A percentile compares a stretch with the other conserved stretches of the same genome.
phyloP scores from a whole-genome alignment of 2,329 filamentous ascomycete genomes.

The Cryphonectria carpinicola region DNA sequence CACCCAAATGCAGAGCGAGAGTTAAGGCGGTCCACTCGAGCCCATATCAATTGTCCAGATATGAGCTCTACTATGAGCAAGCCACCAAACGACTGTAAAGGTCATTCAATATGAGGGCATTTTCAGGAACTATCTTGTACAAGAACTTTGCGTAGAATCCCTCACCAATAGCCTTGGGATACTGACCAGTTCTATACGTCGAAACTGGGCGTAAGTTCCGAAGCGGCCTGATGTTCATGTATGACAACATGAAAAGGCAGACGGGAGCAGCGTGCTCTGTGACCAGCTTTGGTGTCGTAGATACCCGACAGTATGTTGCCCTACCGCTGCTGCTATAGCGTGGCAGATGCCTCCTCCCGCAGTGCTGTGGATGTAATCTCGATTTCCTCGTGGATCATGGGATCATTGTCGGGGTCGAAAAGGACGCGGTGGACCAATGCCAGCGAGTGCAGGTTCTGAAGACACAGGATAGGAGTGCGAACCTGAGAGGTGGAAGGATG shows the following conservation, averaged over 20 bases:
- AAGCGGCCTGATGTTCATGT: neutral
- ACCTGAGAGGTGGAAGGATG: too few relatives aligned
- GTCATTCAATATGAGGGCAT: neutral
- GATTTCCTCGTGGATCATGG: too few relatives aligned
- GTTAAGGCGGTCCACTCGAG: neutral
- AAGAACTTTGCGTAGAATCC: neutral
- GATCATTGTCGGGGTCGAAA: neutral
- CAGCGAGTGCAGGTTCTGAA: too few relatives aligned
- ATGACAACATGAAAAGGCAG: neutral
- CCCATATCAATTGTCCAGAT: neutral
- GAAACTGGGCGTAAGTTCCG: neutral
- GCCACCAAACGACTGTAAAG: neutral
- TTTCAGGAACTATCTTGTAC: neutral
- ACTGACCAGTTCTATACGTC: neutral
- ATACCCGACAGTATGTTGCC: neutral
- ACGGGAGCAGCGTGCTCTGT: neutral
- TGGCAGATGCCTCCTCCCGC: neutral
- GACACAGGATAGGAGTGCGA: too few relatives aligned
- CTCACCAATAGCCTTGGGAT: neutral
- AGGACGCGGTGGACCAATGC: too few relatives aligned
- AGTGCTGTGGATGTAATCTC: neutral
- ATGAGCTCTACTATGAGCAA: neutral
- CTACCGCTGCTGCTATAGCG: neutral
- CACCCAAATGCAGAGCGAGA: neutral
- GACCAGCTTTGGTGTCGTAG: neutral